Base-by-base conservation (phyloP, 1,284 basidiomycete species). In the Pascua sp. region DNA sequence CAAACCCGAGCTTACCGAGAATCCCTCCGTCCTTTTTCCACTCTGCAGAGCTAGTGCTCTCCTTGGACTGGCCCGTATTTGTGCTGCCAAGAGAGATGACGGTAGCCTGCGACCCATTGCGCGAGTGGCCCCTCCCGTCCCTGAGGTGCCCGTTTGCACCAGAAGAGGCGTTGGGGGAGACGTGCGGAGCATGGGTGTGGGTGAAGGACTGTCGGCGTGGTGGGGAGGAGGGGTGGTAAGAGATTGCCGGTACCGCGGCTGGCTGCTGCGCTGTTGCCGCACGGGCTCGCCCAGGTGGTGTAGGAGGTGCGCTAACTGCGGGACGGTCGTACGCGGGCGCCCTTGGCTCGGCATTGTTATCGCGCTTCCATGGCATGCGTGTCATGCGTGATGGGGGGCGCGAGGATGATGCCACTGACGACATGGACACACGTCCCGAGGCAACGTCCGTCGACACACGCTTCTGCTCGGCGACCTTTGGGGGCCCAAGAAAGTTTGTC, bases 21-120 rank as follows among this genome's bases (percentile, higher is more conserved):
- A 60, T 53, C 2, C 61, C 61, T 18, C 61, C 61, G 12, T 60
- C 58, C 40, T 55, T 42, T 32, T 49, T 57, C 61, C 61, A 63
- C 16, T 58, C 49, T 13, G 16, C 13, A 2, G 57, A 59, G 4
- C 38, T 51, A 2, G 41, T 32, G 16, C 50, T 58, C 10, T 38
- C 47, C 3, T 47, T 47, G 4, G 59, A 57, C 11, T 42, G 41
- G 1, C 50, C 59, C 3, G 55, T 60, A 17, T 59, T 59, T 2
- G 60, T 59, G 47, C 56, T 59, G 51, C 45, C 47, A 18, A 62
- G 32, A 15, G 56, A 59, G 13, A 62, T 56, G 45, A 62, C 60
- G 2, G 60, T 59, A 1, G 41, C 41, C 42, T 56, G 51, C 12
- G 60, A 58, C 9, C 32, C 50, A 15, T 51, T 32, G 24, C 24